Base-by-base conservation (phyloP, 805 yeast species). In the Starmera amethionina region DNA sequence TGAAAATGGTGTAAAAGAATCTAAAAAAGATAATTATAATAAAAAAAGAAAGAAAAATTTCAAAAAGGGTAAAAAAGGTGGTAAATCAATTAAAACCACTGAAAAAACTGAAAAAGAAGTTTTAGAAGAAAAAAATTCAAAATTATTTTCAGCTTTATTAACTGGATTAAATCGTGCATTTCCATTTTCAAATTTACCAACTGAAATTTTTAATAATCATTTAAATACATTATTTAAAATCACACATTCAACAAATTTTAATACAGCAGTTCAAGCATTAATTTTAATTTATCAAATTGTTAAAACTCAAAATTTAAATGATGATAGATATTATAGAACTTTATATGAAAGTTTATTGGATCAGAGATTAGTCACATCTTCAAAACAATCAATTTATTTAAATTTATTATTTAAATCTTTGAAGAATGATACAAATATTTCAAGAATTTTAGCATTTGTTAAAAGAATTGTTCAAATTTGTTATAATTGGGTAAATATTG, bases 101-200 rank as follows among this genome's bases (percentile, higher is more conserved):
- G 80, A 66, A 36, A 82, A 80, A 58, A 67, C 80, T 11, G 84
- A 78, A 45, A 64, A 63, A 34, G 90, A 83, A 49, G 62, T 81
- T 1, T 44, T 66, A 18, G 85, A 87, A 54, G 97, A 93, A 58
- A 85, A 81, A 51, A 83, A 80, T 52, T 73, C 94, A 35, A 85
- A 84, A 53, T 63, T 90, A 50, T 86, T 90, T 51, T 79, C 96
- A 27, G 96, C 96, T 13, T 72, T 93, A 42, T 73, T 93, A 48
- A 87, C 98, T 1, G 98, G 98, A 50, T 74, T 93, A 43, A 93
- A 93, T 59, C 83, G 98, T 64, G 89, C 97, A 1, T 90, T 86
- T 70, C 97, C 97, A 41, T 93, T 85, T 58, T 79, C 95, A 2
- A 72, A 77, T 46, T 67, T 93, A 40, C 79, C 87, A 14, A 72